Evolutionary conservation across 2,329 filamentous ascomycete species (phyloP).

Genomic region (Geosmithia morbida): DNA sequence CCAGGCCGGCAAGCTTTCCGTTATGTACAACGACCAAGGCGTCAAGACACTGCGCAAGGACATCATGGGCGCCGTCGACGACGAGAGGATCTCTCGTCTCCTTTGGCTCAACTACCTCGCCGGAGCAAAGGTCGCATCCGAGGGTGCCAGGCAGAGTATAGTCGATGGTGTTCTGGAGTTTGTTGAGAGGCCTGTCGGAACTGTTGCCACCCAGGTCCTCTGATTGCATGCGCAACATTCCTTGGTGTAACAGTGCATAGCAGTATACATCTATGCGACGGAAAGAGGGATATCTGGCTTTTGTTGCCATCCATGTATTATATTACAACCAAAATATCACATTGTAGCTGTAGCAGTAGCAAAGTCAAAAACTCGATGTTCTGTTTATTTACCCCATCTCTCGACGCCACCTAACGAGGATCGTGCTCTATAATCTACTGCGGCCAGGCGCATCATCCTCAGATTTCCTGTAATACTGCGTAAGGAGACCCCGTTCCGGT

Average conservation of each 20-base stretch:
- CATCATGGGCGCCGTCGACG: slow-evolving; percentile 54
- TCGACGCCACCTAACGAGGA: neutral
- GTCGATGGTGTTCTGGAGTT: slow-evolving; percentile 80
- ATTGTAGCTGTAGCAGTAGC: neutral
- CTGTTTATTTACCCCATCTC: neutral
- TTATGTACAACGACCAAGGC: slow-evolving; percentile 49
- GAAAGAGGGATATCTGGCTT: neutral
- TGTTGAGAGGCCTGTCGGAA: slow-evolving; percentile 77
- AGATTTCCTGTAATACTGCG: neutral
- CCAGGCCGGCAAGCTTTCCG: slow-evolving; percentile 46
- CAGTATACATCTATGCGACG: neutral
- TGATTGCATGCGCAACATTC: slow-evolving; percentile 6
- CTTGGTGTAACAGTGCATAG: neutral
- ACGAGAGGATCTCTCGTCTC: slow-evolving; percentile 67
- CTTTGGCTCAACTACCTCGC: slow-evolving; percentile 86
- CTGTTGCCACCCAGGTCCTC: slow-evolving; percentile 65
- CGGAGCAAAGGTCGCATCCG: slow-evolving; percentile 75
- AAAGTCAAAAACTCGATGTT: neutral
- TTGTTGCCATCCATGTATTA: neutral
- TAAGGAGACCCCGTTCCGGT: neutral
- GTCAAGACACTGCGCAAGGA: slow-evolving; percentile 26
- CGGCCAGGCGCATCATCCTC: neutral
- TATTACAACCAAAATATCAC: neutral
- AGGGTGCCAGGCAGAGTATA: slow-evolving; percentile 65
- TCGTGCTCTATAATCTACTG: neutral